Evolutionary conservation across 768 basidiomycete species (phyloP), one percentile per base, ranked within the genome.

Genomic region (Leccinum sublutescens): DNA sequence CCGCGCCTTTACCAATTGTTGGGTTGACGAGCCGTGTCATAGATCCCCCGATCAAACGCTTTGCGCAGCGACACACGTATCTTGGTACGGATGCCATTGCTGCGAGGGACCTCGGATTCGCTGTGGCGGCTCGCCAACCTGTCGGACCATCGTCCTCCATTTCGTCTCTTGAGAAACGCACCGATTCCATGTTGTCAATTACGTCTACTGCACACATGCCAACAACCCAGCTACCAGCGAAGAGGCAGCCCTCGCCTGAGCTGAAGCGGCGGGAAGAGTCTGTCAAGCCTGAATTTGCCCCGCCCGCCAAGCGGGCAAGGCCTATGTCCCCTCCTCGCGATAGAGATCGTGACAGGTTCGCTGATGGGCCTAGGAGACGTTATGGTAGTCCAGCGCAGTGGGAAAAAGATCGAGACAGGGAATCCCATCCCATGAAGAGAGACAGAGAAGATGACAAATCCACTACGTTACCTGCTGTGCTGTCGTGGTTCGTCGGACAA

Each of bases 1-100:
- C 43, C 5, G 11, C 11, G 43, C 2, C 11, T 45, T 19, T 19
- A 43, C 43, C n/a, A 19, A 45, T 6, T 11, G 0, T 19, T 45
- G 11, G 2, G n/a, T 45, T 45, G 19, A 19, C 43, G 43, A 27
- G 40, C 38, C 12, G 23, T 23, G 1, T 43, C 7, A 2, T 66
- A 97, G 95, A 95, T 66, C 87, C 92, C 1, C 85, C 93, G 0
- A 91, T 97, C 72, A 93, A 96, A 66, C 89, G 89, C 1, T 91
- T 97, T 60, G 94, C 94, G 0, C 89, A 93, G 67, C 81, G 93
- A 45, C 90, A 93, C 64, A 75, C 73, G 0, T 83, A 84, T 64
- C 81, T 87, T 27, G 87, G 86, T 34, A 87, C 88, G 27, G 95
- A 98, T 68, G 89, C 92, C 19, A 95, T 98, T 61, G 92, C 95